Percentiles rank a stretch among this genome's conserved stretches.
phyloP scores from a whole-genome alignment of 768 basidiomycete species.

The Lepiota venenata region DNA sequence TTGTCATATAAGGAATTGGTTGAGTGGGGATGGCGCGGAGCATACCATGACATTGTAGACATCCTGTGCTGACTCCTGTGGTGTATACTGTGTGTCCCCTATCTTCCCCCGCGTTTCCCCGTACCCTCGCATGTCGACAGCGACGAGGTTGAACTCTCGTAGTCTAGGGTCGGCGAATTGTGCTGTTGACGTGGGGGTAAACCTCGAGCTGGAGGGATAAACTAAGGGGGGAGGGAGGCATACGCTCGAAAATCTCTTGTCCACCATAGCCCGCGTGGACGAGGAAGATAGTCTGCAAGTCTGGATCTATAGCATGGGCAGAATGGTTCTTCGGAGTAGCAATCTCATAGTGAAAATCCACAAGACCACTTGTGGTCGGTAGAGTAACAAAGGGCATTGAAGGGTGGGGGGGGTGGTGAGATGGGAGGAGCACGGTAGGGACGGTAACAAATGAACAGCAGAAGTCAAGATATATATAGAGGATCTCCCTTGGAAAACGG shows the following conservation, averaged over 20 bases:
- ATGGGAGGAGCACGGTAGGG: not conserved
- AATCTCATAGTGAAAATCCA: conserved; percentile 31
- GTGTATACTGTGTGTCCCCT: conserved; percentile 22
- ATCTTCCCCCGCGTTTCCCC: conserved; percentile 29
- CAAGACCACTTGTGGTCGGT: conserved; percentile 24
- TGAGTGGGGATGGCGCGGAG: not conserved
- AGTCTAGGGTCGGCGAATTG: conserved; percentile 33
- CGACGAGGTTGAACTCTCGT: conserved; percentile 35
- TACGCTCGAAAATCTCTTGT: conserved; percentile 33
- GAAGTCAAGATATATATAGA: too few species aligned
- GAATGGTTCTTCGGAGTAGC: conserved; percentile 30
- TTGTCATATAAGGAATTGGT: not conserved
- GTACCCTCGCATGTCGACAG: conserved; percentile 30
- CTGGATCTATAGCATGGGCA: conserved; percentile 27
- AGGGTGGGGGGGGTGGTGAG: not conserved
- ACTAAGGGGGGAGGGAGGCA: conserved; percentile 5
- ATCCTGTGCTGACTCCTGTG: conserved; percentile 28
- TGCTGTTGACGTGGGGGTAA: conserved; percentile 14
- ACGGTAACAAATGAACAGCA: conserved; percentile 8
- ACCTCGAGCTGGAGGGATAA: not conserved
- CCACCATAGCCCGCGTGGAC: conserved; percentile 32
- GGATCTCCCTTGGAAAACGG: too few species aligned
- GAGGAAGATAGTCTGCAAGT: conserved; percentile 34
- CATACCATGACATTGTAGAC: conserved; percentile 29
- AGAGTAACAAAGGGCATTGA: conserved; percentile 30